These are phyloP conservation scores for Plasmodium adleri DNA, from an alignment of 169 alveolate species.

Conservation along the genomic window DNA sequence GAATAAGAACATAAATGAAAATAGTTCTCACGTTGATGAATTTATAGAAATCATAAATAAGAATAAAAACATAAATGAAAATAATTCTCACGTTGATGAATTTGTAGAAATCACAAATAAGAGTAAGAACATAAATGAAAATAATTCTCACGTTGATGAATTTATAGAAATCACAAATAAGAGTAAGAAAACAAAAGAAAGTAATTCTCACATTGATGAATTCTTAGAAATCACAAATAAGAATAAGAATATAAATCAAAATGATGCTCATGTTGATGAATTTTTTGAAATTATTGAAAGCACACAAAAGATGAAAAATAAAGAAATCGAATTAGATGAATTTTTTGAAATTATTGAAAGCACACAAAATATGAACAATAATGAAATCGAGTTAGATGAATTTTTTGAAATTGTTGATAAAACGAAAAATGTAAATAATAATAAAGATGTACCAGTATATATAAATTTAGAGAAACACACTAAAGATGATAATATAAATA, in stretches of 20 bases:
- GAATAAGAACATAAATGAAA: not conserved
- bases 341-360: constrained; percentile 33
- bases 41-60: constrained; percentile 4
- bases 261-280: constrained; percentile 18
- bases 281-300: constrained; percentile 49
- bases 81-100: not conserved
- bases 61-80: not conserved
- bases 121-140: not conserved
- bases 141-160: constrained; percentile 5
- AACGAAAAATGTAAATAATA: not conserved
- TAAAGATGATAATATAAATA: constrained; percentile 2
- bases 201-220: constrained; percentile 5
- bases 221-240: constrained; percentile 22
- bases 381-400: constrained; percentile 9
- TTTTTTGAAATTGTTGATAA: constrained; percentile 25
- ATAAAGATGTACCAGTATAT: constrained; percentile 1
- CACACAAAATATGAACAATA: constrained; percentile 8
- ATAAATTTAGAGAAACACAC: constrained; percentile 35
- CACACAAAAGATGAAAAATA: constrained; percentile 7
- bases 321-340: constrained; percentile 22
- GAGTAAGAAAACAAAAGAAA: constrained; percentile 5
- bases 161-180: constrained; percentile 49
- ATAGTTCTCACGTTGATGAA: not conserved
- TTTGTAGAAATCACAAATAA: constrained; percentile 7
- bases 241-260: not conserved